These are phyloP conservation scores for Macrolepiota dolichaula DNA, from an alignment of 768 basidiomycete species.

Conservation along the genomic window DNA sequence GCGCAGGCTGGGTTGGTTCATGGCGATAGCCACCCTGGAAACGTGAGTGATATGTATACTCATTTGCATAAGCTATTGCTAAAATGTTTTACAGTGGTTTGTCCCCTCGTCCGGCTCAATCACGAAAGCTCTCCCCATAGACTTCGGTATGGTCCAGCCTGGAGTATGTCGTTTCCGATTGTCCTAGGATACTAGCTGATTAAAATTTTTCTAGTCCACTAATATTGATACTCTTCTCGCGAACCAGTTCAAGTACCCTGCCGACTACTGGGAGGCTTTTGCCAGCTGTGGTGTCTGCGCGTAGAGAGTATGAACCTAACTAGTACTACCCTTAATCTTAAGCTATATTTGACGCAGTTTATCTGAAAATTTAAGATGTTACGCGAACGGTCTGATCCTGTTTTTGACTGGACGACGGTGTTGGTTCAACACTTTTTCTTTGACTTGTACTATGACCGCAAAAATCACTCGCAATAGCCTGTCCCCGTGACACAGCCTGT, in stretches of 20 bases:
- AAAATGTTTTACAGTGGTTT: not conserved
- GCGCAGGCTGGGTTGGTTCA: not conserved
- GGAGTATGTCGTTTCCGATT: not conserved
- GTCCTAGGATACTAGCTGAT: not conserved
- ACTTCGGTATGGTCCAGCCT: not conserved
- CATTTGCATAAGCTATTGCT: not conserved
- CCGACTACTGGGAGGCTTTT: not conserved
- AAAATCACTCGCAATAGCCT: too few species aligned
- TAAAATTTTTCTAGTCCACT: not conserved
- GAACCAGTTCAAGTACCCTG: not conserved
- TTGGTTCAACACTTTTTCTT: too few species aligned
- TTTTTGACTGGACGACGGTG: too few species aligned
- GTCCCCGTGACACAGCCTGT: too few species aligned
- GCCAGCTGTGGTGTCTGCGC: not conserved
- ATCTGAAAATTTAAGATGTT: too few species aligned
- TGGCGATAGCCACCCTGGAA: not conserved
- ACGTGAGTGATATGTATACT: not conserved
- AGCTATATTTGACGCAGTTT: too few species aligned
- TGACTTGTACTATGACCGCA: too few species aligned
- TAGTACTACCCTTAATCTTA: too few species aligned
- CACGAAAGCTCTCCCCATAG: not conserved
- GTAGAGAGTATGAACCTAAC: not conserved
- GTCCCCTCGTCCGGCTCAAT: not conserved
- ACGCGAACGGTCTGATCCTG: too few species aligned
- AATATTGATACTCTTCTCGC: not conserved